Evolutionary conservation across 495 filamentous ascomycete species (phyloP).

Genomic region (Filosporella fistucella): DNA sequence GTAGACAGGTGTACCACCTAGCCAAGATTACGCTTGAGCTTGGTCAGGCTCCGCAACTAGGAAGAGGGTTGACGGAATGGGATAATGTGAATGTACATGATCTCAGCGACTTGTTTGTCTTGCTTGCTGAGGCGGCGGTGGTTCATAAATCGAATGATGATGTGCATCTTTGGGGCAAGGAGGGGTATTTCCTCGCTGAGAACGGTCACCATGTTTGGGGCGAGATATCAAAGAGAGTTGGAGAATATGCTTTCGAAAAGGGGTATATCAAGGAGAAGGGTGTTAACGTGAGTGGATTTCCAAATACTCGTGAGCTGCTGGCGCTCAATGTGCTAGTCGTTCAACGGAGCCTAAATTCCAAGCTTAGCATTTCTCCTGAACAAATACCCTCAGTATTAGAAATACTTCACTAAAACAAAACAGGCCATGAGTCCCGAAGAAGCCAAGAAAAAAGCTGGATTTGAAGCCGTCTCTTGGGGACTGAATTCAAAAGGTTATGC

Average conservation of each 20-base stretch:
- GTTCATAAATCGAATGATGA: slow-evolving; percentile 37
- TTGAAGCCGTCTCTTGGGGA: slow-evolving; percentile 43
- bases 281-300: too few relatives aligned
- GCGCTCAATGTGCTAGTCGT: too few relatives aligned
- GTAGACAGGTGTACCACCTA: slow-evolving; percentile 59
- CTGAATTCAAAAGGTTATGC: slow-evolving; percentile 55
- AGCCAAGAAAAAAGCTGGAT: slow-evolving; percentile 26
- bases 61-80: slow-evolving; percentile 64
- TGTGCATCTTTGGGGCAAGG: slow-evolving; percentile 65
- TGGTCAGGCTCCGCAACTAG: slow-evolving; percentile 60
- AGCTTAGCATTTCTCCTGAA: too few relatives aligned
- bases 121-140: slow-evolving; percentile 62
- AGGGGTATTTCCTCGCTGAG: slow-evolving; percentile 74
- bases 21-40: slow-evolving; percentile 50
- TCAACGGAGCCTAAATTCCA: too few relatives aligned
- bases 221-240: slow-evolving; percentile 57
- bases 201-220: slow-evolving; percentile 68
- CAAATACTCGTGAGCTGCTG: too few relatives aligned
- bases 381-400: too few relatives aligned
- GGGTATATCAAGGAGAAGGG: slow-evolving; percentile 56
- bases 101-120: slow-evolving; percentile 59
- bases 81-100: slow-evolving; percentile 72
- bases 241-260: slow-evolving; percentile 55
- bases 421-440: slow-evolving; percentile 20
- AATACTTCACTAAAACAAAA: too few relatives aligned